Conservation (phyloP, 116 monocot species). For the Cymodocea nodosa region DNA sequence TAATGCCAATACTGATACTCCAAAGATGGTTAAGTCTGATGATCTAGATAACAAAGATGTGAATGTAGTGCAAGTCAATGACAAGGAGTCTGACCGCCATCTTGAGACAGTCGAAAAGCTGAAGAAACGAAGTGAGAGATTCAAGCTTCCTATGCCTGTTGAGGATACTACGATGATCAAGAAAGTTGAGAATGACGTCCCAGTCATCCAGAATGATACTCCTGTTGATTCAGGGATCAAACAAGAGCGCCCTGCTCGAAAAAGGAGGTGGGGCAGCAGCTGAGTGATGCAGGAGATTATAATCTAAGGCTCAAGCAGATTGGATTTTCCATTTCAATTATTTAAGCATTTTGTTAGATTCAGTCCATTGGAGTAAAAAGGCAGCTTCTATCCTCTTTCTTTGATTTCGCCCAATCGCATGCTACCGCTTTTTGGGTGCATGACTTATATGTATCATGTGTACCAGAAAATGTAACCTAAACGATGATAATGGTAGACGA, state of each 20-base stretch:
- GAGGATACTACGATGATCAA: conserved; percentile 45
- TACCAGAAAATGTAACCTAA: neutral
- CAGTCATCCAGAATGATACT: conserved; percentile 14
- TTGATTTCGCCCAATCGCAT: neutral
- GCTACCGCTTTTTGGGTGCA: neutral
- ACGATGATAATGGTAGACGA: conserved; percentile 2
- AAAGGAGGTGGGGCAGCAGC: conserved; percentile 81
- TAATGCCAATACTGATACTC: neutral
- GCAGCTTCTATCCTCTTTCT: neutral
- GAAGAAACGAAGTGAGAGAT: conserved; percentile 87
- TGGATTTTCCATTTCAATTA: neutral
- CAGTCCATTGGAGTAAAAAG: neutral
- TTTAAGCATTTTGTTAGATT: neutral
- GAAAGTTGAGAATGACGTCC: conserved; percentile 38
- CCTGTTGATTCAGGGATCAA: conserved; percentile 46
- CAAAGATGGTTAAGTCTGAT: conserved; percentile 11
- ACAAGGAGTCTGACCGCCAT: conserved; percentile 53
- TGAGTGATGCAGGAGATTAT: conserved; percentile 9
- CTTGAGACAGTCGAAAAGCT: conserved; percentile 89
- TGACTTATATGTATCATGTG: neutral
- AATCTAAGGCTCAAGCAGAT: neutral
- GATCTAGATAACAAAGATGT: conserved; percentile 21
- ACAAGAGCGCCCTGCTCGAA: conserved; percentile 76
- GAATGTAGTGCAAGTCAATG: conserved; percentile 17
- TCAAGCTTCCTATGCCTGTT: conserved; percentile 85